A percentile compares a stretch with the other conserved stretches of the same genome.
These are phyloP conservation scores for Tricladium varicosporioides DNA, from an alignment of 2,329 filamentous ascomycete genomes.

Conservation along the genomic window DNA sequence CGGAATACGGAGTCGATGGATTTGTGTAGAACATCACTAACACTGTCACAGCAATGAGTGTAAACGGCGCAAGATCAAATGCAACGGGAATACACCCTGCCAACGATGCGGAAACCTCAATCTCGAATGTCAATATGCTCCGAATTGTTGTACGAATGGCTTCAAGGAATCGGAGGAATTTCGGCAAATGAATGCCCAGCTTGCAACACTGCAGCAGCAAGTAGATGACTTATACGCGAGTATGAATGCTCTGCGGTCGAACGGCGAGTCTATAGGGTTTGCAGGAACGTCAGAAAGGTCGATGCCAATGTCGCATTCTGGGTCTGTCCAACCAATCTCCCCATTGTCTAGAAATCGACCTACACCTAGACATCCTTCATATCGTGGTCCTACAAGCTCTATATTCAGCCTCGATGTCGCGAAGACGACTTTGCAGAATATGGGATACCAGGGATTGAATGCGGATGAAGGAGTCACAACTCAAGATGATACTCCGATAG, in stretches of 20 bases:
- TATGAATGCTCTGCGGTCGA: slow-evolving; percentile 50
- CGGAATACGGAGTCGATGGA: no score
- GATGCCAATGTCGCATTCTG: slow-evolving; percentile 28
- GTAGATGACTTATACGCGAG: slow-evolving; percentile 74
- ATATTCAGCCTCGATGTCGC: slow-evolving; percentile 85
- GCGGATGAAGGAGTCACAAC: slow-evolving; percentile 62
- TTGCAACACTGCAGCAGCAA: slow-evolving; percentile 77
- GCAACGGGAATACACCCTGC: slow-evolving; percentile 68
- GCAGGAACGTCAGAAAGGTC: slow-evolving; percentile 25
- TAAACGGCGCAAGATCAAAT: slow-evolving; percentile 74
- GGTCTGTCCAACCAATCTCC: slow-evolving; percentile 20
- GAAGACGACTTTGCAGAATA: slow-evolving; percentile 80
- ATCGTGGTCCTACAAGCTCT: slow-evolving; percentile 82
- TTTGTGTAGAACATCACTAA: slow-evolving; percentile 3
- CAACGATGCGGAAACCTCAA: slow-evolving; percentile 68
- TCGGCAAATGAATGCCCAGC: slow-evolving; percentile 73
- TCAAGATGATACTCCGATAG: slow-evolving; percentile 48
- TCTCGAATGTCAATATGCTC: slow-evolving; percentile 62
- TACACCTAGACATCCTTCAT: slow-evolving; percentile 50
- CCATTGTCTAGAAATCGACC: slow-evolving; percentile 23
- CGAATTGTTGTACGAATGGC: slow-evolving; percentile 68
- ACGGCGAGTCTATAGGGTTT: slow-evolving; percentile 20
- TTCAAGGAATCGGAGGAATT: slow-evolving; percentile 95
- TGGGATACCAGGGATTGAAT: slow-evolving; percentile 73
- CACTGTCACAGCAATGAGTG: slow-evolving; percentile 57